phyloP scores from a whole-genome alignment of 495 filamentous ascomycete genomes.

The Diplogelasinospora grovesii region DNA sequence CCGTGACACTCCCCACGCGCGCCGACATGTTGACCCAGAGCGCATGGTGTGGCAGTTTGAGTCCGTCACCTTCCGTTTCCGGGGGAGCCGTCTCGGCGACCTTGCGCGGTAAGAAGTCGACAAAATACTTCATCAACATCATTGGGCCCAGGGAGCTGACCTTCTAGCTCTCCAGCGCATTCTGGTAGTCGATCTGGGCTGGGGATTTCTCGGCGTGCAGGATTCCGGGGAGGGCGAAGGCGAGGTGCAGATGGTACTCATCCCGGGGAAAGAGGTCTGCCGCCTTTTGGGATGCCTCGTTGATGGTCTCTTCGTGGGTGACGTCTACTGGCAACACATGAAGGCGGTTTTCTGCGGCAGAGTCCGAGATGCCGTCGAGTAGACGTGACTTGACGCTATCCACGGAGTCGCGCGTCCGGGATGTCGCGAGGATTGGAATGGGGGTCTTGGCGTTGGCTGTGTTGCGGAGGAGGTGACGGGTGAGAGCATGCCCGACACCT shows the following conservation, averaged over 20 bases:
- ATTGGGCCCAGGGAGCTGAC: constrained; percentile 70
- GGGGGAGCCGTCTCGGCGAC: constrained; percentile 14
- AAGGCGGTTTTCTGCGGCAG: constrained; percentile 17
- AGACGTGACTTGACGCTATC: background rate
- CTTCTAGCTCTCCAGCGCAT: constrained; percentile 54
- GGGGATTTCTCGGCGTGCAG: constrained; percentile 71
- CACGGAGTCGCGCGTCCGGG: constrained; percentile 42
- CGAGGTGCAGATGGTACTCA: constrained; percentile 55
- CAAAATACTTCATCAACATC: constrained; percentile 69
- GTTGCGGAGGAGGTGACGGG: constrained; percentile 56
- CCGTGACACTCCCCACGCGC: constrained; percentile 65
- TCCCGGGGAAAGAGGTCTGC: constrained; percentile 40
- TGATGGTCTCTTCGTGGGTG: constrained; percentile 44
- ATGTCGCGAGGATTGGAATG: constrained; percentile 67
- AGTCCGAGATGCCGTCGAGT: constrained; percentile 1
- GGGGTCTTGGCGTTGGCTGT: constrained; percentile 37
- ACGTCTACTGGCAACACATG: constrained; percentile 24
- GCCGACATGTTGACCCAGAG: constrained; percentile 67
- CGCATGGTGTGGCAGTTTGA: constrained; percentile 34
- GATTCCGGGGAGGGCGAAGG: constrained; percentile 65
- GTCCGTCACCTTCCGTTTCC: background rate
- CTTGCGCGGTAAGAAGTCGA: constrained; percentile 55
- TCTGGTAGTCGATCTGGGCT: constrained; percentile 48
- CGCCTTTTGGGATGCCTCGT: constrained; percentile 34
- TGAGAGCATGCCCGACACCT: constrained; percentile 68